These are phyloP conservation scores for Daphne laureola DNA, from an alignment of 441 rosid species.

Conservation along the genomic window DNA sequence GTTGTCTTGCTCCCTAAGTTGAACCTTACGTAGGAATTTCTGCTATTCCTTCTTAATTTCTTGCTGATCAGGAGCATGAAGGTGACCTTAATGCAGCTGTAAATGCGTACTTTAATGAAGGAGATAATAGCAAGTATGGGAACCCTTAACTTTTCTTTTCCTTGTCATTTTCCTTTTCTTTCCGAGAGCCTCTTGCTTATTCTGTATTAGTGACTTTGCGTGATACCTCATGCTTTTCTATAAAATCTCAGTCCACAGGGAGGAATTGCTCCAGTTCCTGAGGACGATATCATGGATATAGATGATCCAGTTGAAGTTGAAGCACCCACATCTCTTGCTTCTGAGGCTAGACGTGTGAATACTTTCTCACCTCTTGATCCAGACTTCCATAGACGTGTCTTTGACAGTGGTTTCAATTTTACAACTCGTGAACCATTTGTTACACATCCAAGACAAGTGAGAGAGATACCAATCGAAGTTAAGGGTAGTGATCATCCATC, in stretches of 20 bases:
- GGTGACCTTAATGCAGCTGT: conserved; percentile 95
- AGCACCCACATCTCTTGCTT: conserved; percentile 26
- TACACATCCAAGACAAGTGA: conserved; percentile 75
- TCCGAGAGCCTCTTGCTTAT: neutral
- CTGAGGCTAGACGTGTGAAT: conserved; percentile 27
- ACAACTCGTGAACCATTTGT: conserved; percentile 38
- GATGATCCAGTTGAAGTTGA: conserved; percentile 56
- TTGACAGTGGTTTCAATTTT: conserved; percentile 39
- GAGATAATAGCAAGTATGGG: conserved; percentile 62
- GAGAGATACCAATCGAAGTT: conserved; percentile 80
- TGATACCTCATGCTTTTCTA: neutral
- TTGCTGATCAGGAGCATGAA: conserved; percentile 55
- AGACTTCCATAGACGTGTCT: conserved; percentile 27
- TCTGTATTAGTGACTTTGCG: conserved; percentile 5
- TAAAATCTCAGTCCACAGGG: conserved; percentile 25
- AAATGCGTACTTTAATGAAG: conserved; percentile 80
- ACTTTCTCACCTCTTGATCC: conserved; percentile 49
- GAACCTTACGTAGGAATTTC: neutral
- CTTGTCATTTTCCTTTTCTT: neutral
- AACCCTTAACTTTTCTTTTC: conserved; percentile 12
- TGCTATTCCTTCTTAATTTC: conserved; percentile 1
- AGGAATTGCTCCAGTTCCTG: conserved; percentile 32
- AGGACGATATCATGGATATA: conserved; percentile 74
- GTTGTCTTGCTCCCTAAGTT: neutral
- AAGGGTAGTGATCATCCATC: conserved; percentile 59